Evolutionary conservation across 2,329 filamentous ascomycete genomes (phyloP), one percentile per base, ranked within the genome.

Genomic region (Monosporascus sp.): DNA sequence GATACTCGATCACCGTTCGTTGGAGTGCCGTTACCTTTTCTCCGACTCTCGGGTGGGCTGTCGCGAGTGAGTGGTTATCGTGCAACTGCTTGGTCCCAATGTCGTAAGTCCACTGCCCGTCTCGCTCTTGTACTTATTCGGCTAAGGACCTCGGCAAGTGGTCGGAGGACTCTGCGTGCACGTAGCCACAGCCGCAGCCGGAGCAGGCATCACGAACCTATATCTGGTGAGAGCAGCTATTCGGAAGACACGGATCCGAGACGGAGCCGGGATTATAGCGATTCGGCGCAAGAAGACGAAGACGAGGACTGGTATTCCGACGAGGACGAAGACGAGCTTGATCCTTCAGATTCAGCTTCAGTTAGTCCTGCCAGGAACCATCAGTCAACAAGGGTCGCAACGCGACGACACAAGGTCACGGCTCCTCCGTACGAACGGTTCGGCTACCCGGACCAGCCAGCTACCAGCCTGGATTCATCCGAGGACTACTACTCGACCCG

Each of bases 401-500:
- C 63, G 67, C 68, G 49, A 69, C 69, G 57, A 52, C 73, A 75
- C 62, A 68, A 66, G 53, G 65, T 69, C 40, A 40, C 64, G 27
- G 60, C 61, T 14, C 59, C 64, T 50, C 54, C 61, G n/a, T 37
- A 55, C 14, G 59, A 65, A 50, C 58, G 55, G n/a, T 60, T 63
- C 60, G 57, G 57, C 46, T 59, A 55, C 56, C 59, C 60, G 61
- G 60, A 52, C 26, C 52, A 58, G 58, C 60, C 63, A 55, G 59
- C 82, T 52, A 81, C 82, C 74, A 88, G 79, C 68, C 77, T 81
- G 74, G 86, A 88, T 67, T 80, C 80, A 37, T 77, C 76, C 20
- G 84, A 89, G 24, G 84, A 88, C n/a, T 86, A 79, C 65, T 69
- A 63, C 61, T 74, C 70, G 75, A 78, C 73, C 70, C 70, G 65